Conservation (phyloP, 169 alveolate genomes). For the Fabrea salina region DNA sequence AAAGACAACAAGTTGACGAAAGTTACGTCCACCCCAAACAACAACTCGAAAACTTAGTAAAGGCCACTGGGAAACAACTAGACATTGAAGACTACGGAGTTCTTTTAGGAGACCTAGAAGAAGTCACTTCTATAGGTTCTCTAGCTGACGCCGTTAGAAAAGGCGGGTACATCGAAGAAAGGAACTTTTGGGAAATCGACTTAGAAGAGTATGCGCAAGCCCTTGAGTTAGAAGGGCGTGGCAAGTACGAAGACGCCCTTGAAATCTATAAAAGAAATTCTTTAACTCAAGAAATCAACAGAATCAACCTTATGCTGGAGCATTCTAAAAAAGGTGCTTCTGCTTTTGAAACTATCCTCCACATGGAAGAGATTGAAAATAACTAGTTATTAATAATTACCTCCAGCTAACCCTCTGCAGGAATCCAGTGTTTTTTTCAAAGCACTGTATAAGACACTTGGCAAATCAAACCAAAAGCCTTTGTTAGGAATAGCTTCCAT, state of each 20-base stretch:
- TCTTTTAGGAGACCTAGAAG: conserved; percentile 21
- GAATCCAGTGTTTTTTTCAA: too few species aligned
- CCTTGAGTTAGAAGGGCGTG: conserved; percentile 9
- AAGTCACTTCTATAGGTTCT: background rate
- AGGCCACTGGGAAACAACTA: background rate
- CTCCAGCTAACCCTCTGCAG: too few species aligned
- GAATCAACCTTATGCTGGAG: background rate
- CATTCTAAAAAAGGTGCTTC: background rate
- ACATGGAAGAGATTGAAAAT: background rate
- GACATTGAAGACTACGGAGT: background rate
- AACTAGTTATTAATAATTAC: background rate
- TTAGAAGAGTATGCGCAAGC: conserved; percentile 31
- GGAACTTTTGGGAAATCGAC: conserved; percentile 31
- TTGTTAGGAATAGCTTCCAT: conserved; percentile 1
- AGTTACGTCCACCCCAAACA: background rate
- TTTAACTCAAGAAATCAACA: background rate
- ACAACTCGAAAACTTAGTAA: conserved; percentile 17
- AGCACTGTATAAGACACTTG: too few species aligned
- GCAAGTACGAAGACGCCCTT: conserved; percentile 22
- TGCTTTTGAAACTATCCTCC: background rate
- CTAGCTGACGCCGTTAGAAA: conserved; percentile 7
- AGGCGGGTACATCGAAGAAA: conserved; percentile 30
- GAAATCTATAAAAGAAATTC: background rate
- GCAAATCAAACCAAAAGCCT: background rate
- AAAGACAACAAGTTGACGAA: conserved; percentile 17